Evolutionary conservation across 495 filamentous ascomycete genomes (phyloP), one percentile per base, ranked within the genome.

Genomic region (Thozetella sp.): DNA sequence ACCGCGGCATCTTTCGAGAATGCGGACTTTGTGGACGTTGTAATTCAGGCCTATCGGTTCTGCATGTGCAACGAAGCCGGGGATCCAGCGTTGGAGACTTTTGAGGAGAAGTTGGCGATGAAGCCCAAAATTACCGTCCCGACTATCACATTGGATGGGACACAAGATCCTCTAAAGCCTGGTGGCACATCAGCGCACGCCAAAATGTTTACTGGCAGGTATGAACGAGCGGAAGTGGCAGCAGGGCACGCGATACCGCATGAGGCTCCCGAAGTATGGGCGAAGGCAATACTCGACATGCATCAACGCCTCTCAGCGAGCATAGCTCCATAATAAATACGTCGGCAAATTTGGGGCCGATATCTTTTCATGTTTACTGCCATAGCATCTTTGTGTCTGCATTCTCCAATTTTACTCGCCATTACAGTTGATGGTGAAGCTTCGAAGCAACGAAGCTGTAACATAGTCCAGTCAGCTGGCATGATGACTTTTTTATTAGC

Each of bases 1-100:
- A 46, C 48, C n/a, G 57, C 57, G 24, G 48, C 19, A 15, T 30
- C 57, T 15, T 59, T 59, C 22, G 57, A 59, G 26, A 59, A 59
- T n/a, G 48, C 57, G 57, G 57, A 59, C 45, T 59, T 59, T 40
- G 57, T 59, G 2, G 51, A 55, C 12, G 51, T 59, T 1, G 57
- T 59, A 2, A 22, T 59, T 6, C 57, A 59, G 2, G 22, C 27
- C 2, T 59, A 59, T 27, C 25, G 57, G 13, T 54, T 54, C 34
- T 27, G 51, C 12, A 26, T 37, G 22, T 46, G 57, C 3, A 59
- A 55, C 25, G 57, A 53, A 9, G 20, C 51, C 0, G 57, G 57
- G 4, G 48, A 37, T 53, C 51, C 57, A 20, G 22, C 19, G 6
- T 40, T 59, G 57, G 51, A 55, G 1, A 3, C n/a, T 2, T 30